Conservation (phyloP, 164 flowering plant genomes). For the Euptelea pleiosperma region DNA sequence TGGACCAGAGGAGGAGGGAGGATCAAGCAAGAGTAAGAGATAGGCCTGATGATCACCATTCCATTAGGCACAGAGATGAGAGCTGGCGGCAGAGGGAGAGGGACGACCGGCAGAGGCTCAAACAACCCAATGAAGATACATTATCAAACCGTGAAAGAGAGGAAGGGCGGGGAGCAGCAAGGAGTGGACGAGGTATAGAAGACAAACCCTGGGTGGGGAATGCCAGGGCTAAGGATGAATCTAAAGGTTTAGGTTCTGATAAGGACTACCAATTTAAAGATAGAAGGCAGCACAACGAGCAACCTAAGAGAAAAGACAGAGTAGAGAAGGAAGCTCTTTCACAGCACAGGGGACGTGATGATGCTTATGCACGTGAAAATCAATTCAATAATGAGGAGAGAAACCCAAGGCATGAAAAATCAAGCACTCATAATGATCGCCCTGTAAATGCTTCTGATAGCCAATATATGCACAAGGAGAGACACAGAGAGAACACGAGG, state of each 20-base stretch:
- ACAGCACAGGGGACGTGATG: conserved; percentile 69
- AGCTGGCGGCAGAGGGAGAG: conserved; percentile 58
- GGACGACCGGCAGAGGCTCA: conserved; percentile 54
- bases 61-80: conserved; percentile 67
- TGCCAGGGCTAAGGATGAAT: conserved; percentile 58
- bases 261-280: conserved; percentile 60
- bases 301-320: conserved; percentile 54
- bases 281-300: conserved; percentile 51
- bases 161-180: conserved; percentile 45
- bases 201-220: conserved; percentile 57
- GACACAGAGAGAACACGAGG: conserved; percentile 44
- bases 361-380: conserved; percentile 52
- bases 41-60: conserved; percentile 51
- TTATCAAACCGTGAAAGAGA: conserved; percentile 60
- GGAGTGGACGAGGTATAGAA: conserved; percentile 55
- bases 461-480: conserved; percentile 51
- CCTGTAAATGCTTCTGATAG: conserved; percentile 37
- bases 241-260: conserved; percentile 42
- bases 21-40: conserved; percentile 58
- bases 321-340: conserved; percentile 47
- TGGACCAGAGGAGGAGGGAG: conserved; percentile 64
- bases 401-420: conserved; percentile 62
- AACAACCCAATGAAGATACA: conserved; percentile 59
- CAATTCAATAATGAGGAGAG: conserved; percentile 53
- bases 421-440: conserved; percentile 48